phyloP scores from a whole-genome alignment of 805 yeast species.

The Huiozyma naganishii region DNA sequence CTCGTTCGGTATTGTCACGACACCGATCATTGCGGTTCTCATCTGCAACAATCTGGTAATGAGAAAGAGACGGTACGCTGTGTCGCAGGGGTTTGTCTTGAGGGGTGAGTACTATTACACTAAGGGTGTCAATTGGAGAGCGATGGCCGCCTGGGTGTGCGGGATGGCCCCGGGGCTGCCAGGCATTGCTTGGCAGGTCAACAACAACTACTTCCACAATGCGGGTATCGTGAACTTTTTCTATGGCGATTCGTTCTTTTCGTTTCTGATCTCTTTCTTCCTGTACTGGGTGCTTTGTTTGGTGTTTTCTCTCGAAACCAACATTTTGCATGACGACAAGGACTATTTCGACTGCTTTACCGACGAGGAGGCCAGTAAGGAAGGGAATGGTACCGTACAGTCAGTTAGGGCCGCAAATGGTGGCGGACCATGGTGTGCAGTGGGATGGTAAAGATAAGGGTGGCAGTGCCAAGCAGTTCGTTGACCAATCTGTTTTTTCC shows the following conservation, averaged over 20 bases:
- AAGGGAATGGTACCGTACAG: slow-evolving; percentile 25
- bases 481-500: too few relatives aligned
- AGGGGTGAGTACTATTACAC: slow-evolving; percentile 29
- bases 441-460: background rate
- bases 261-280: slow-evolving; percentile 30
- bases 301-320: slow-evolving; percentile 29
- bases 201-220: slow-evolving; percentile 14
- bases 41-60: slow-evolving; percentile 32
- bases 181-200: slow-evolving; percentile 32
- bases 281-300: slow-evolving; percentile 27
- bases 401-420: slow-evolving; percentile 13
- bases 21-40: slow-evolving; percentile 30
- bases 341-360: slow-evolving; percentile 32
- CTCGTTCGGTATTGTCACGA: slow-evolving; percentile 29
- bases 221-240: slow-evolving; percentile 33
- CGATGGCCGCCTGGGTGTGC: slow-evolving; percentile 23
- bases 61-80: slow-evolving; percentile 27
- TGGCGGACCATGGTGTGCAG: too few relatives aligned
- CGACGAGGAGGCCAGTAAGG: slow-evolving; percentile 26
- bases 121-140: slow-evolving; percentile 31
- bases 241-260: slow-evolving; percentile 34
- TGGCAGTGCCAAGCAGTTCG: background rate
- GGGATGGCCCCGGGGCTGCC: slow-evolving; percentile 42
- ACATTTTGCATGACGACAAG: slow-evolving; percentile 28
- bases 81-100: slow-evolving; percentile 19